Evolutionary conservation across 148 eudicot genomes (phyloP).

Genomic region (Chenopodium berlandieri): DNA sequence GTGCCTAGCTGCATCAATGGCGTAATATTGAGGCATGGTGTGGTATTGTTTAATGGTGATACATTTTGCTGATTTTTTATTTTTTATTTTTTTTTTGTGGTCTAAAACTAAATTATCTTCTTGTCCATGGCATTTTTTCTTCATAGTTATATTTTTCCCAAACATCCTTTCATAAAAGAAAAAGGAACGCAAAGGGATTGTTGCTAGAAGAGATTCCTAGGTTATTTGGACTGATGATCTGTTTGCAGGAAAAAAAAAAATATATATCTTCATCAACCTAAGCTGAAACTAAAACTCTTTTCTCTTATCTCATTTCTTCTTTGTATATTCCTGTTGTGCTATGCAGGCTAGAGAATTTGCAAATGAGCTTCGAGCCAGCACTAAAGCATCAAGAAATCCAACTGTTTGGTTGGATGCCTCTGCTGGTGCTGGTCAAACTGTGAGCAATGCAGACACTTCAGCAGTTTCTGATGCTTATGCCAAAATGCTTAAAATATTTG

Average conservation of each 20-base stretch:
- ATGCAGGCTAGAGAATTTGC: constrained; percentile 91
- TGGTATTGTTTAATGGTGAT: neutral
- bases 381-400: constrained; percentile 82
- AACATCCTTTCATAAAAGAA: neutral
- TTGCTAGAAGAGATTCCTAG: neutral
- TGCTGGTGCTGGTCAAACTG: constrained; percentile 65
- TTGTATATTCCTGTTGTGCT: neutral
- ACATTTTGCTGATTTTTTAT: neutral
- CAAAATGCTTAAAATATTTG: constrained; percentile 85
- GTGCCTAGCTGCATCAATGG: neutral
- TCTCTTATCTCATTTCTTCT: neutral
- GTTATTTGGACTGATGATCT: neutral
- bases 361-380: constrained; percentile 95
- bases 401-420: constrained; percentile 83
- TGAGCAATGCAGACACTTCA: constrained; percentile 76
- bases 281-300: neutral
- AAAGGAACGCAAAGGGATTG: neutral
- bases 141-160: neutral
- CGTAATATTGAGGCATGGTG: neutral
- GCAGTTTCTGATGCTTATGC: constrained; percentile 91
- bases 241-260: neutral
- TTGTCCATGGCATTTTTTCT: neutral
- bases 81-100: no score
- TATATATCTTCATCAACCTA: neutral
- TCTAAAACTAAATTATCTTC: neutral